Base-by-base conservation (phyloP, 2,329 filamentous ascomycete species). In the Aureobasidium sp. region DNA sequence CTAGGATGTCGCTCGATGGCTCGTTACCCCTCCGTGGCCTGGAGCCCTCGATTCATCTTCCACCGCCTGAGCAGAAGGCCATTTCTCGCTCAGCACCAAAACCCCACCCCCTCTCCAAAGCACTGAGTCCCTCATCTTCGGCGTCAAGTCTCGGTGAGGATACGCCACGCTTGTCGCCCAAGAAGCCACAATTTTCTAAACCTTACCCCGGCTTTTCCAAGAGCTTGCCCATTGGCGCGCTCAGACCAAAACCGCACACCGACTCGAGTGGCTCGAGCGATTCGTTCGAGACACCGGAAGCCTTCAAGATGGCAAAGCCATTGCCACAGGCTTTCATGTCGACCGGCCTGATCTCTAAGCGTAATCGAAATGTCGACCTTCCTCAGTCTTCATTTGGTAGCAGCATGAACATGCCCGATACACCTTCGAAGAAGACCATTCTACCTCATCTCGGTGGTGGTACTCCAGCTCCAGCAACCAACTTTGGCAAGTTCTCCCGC, bases 291-390 rank as follows among this genome's bases (percentile, higher is more conserved):
- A 95, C 90, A 0, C 90, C 90, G 0, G 82, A 87, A 59, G 84
- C 83, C 60, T 94, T 89, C 76, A 92, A 90, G 73, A 79, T 84
- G 55, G 88, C 85, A 8, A 91, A 87, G 70, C 88, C 92, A 27
- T 82, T 89, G 61, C 87, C 89, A 36, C 86, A 89, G 44, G 91
- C 91, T 7, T 97, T 97, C 75, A 91, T 91, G 80, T 97, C 94
- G 1, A 97, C 94, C 0, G 92, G 93, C 1, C 79, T 99, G 32
- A 88, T 99, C 59, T 97, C 94, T 11, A 99, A 99, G 77, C 90
- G 95, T 74, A 95, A 94, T 70, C 87, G 90, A 62, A 77, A 79
- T 72, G 83, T 87, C 0, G 90, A 97, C 67, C 83, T 90, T 57
- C 82, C 73, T 66, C 75, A 78, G 70, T 75, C 77, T 66, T 75